A percentile compares a stretch with the other conserved stretches of the same genome.
phyloP scores from a whole-genome alignment of 2,329 filamentous ascomycete species.

The Fonsecaea monophora region DNA sequence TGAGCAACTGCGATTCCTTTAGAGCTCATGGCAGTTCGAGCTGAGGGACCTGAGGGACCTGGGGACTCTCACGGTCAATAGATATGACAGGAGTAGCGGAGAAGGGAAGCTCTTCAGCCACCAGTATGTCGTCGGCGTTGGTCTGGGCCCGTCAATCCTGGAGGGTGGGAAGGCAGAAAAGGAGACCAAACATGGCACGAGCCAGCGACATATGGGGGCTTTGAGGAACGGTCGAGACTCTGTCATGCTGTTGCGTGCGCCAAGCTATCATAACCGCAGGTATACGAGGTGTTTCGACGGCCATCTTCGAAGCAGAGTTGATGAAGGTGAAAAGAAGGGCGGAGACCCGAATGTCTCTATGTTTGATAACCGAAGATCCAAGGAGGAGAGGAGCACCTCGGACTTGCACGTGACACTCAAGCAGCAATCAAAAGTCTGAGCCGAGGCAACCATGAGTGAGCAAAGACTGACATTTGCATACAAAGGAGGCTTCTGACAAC shows the following conservation, averaged over 20 bases:
- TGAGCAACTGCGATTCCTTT: background rate
- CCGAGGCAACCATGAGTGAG: slow-evolving; percentile 3
- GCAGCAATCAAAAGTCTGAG: background rate
- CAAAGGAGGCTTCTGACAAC: background rate
- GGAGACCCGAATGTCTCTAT: background rate
- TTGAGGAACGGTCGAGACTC: background rate
- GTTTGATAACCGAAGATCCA: background rate
- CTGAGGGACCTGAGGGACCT: background rate
- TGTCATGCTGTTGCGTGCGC: background rate
- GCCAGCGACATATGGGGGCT: background rate
- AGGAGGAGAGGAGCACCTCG: background rate
- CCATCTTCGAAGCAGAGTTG: background rate
- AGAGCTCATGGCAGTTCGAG: background rate
- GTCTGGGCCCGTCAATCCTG: slow-evolving; percentile 7
- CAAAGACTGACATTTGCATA: background rate
- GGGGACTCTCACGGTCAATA: background rate
- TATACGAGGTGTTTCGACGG: background rate
- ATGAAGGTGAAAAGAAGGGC: background rate
- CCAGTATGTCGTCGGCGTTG: background rate
- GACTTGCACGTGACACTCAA: background rate
- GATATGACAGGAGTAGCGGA: background rate
- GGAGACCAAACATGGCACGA: background rate
- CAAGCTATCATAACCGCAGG: background rate
- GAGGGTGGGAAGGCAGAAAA: background rate
- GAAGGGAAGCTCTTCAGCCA: background rate